Base-by-base conservation (phyloP, 2,329 filamentous ascomycete species). In the Periconia macrospinosa region DNA sequence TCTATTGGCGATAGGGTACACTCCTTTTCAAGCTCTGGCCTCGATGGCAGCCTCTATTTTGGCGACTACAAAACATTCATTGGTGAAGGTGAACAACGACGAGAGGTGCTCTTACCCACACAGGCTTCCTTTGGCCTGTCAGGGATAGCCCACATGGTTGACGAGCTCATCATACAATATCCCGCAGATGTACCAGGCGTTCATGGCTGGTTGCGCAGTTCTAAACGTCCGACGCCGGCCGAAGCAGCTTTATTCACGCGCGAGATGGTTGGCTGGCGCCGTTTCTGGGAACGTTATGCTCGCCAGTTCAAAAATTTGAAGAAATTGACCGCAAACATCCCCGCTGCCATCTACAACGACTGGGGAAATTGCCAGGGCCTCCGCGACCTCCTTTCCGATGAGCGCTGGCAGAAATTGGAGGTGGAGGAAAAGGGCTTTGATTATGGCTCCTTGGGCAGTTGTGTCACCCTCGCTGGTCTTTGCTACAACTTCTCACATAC, bases 81-180 rank as follows among this genome's bases (percentile, higher is more conserved):
- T 8, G 66, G 69, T 15, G 64, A 67, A 18, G 66, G 55, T 17
- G 62, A 62, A 3, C 45, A 61, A 23, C 60, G 59, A 19, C 59
- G 50, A 23, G 69, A 73, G 53, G 47, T 66, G 7, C 57, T 73
- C 3, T 61, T 63, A 1, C 67, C 67, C 7, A 70, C 69, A 1
- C 69, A 73, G 45, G 67, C 70, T 2, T 59, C 59, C 23, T 73
- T 71, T 57, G 71, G 66, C 35, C 59, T 73, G 2, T 63, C 60
- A 1, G 48, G 56, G 3, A 70, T 73, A 35, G 71, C 71, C 1
- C 57, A 64, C 48, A 66, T 73, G 57, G 63, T 73, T 14, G 70
- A 73, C 45, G 71, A 73, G 49, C 65, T 73, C 27, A 71, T 61
- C 2, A 72, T 73, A 17, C 66, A 71, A 43, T 73, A 73, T 48